These are phyloP conservation scores for Hypomontagnella monticulosa DNA, from an alignment of 495 filamentous ascomycete genomes.

Conservation along the genomic window DNA sequence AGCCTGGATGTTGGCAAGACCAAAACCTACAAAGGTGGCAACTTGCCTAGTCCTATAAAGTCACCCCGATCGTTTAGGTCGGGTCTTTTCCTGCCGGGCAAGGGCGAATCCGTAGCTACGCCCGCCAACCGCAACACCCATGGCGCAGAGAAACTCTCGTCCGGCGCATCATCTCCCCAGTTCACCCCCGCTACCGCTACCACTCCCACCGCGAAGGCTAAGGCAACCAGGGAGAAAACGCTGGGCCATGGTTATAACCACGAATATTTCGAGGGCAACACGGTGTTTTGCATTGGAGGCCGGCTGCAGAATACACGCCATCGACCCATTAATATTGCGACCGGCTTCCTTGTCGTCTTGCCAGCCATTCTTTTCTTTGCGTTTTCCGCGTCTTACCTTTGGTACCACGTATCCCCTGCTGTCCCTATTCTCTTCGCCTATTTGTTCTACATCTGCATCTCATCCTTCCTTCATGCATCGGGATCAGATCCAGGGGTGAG, in stretches of 20 bases:
- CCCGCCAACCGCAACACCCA: conserved; percentile 63
- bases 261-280: conserved; percentile 93
- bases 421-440: conserved; percentile 93
- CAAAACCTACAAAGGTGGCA: conserved; percentile 56
- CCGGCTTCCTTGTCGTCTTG: conserved; percentile 77
- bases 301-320: conserved; percentile 87
- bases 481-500: conserved; percentile 90
- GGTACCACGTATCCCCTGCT: conserved; percentile 89
- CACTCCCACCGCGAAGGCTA: conserved; percentile 37
- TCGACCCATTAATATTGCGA: conserved; percentile 90
- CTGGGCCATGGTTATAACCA: conserved; percentile 74
- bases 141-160: conserved; percentile 79
- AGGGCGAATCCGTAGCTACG: conserved; percentile 55
- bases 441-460: conserved; percentile 86
- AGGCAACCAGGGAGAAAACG: conserved; percentile 44
- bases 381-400: conserved; percentile 90
- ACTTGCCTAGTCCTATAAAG: conserved; percentile 64
- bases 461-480: conserved; percentile 92
- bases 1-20: conserved; percentile 66
- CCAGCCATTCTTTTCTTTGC: conserved; percentile 84
- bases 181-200: conserved; percentile 51
- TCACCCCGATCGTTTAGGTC: conserved; percentile 79
- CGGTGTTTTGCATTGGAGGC: conserved; percentile 85
- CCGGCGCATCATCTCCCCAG: conserved; percentile 77
- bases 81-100: conserved; percentile 67